Evolutionary conservation across 2,329 filamentous ascomycete genomes (phyloP).

Genomic region (Fusarium sp.): DNA sequence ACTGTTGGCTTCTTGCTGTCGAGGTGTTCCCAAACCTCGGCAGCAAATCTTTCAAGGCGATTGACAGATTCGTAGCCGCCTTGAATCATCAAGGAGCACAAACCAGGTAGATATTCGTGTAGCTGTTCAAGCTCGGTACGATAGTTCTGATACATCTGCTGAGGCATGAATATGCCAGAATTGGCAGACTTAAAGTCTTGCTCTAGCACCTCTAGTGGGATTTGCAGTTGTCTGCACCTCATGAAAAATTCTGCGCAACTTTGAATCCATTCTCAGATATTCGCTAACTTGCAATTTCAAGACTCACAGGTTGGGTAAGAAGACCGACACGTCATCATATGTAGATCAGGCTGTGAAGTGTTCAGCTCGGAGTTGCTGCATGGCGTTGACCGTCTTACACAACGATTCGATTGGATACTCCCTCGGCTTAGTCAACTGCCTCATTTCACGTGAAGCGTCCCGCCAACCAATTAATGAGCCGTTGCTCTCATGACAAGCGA

Average conservation of each 20-base stretch:
- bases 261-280: fast-evolving
- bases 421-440: not conserved
- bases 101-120: fast-evolving
- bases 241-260: fast-evolving
- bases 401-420: not conserved
- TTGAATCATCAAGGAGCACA: not conserved
- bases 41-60: not conserved
- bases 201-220: fast-evolving
- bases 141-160: fast-evolving
- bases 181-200: fast-evolving
- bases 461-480: fast-evolving
- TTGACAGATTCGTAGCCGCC: not conserved
- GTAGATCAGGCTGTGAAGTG: not conserved
- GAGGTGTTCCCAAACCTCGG: fast-evolving
- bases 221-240: not conserved
- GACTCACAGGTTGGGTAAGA: fast-evolving
- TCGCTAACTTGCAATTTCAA: fast-evolving
- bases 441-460: fast-evolving
- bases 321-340: not conserved
- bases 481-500: not conserved
- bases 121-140: fast-evolving
- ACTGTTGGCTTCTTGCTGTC: not conserved
- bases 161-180: fast-evolving
- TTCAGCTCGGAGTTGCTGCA: not conserved
- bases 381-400: not conserved